A percentile compares a stretch with the other conserved stretches of the same genome.
Conservation (phyloP, 129 eudicot genomes). For the Erigeron canadensis region DNA sequence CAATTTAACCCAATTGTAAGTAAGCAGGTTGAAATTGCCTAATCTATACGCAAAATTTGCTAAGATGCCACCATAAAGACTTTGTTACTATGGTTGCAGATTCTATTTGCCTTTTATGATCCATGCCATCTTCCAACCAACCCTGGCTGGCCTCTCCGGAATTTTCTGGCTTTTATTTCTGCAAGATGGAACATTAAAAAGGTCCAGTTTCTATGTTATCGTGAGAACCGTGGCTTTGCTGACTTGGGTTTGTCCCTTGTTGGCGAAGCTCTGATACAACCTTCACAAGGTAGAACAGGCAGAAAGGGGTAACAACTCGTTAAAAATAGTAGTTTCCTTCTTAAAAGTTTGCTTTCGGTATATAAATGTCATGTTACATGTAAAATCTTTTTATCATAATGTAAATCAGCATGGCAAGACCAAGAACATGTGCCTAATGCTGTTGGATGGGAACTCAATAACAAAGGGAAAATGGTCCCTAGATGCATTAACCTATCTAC, state of each 20-base stretch:
- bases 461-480: slow-evolving; percentile 43
- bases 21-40: too few species aligned
- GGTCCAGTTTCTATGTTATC: slow-evolving; percentile 73
- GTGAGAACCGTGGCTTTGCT: slow-evolving; percentile 89
- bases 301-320: slow-evolving; percentile 36
- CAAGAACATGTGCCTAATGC: slow-evolving; percentile 53
- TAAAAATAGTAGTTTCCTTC: background rate
- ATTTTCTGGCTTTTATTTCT: slow-evolving; percentile 54
- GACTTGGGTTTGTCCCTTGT: slow-evolving; percentile 70
- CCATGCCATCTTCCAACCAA: slow-evolving; percentile 79
- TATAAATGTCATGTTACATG: slow-evolving; percentile 9
- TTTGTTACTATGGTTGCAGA: slow-evolving; percentile 43
- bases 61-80: background rate
- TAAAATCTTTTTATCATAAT: slow-evolving; percentile 20
- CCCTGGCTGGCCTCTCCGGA: slow-evolving; percentile 99
- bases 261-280: slow-evolving; percentile 72
- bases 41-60: background rate
- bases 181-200: slow-evolving; percentile 66
- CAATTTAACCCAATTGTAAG: too few species aligned
- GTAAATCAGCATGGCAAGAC: slow-evolving; percentile 54
- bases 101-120: slow-evolving; percentile 79
- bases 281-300: slow-evolving; percentile 68
- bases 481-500: slow-evolving; percentile 70
- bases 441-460: slow-evolving; percentile 77
- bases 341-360: slow-evolving; percentile 1